Base-by-base conservation (phyloP, 106 monocot genomes). In the Vanilla planifolia region DNA sequence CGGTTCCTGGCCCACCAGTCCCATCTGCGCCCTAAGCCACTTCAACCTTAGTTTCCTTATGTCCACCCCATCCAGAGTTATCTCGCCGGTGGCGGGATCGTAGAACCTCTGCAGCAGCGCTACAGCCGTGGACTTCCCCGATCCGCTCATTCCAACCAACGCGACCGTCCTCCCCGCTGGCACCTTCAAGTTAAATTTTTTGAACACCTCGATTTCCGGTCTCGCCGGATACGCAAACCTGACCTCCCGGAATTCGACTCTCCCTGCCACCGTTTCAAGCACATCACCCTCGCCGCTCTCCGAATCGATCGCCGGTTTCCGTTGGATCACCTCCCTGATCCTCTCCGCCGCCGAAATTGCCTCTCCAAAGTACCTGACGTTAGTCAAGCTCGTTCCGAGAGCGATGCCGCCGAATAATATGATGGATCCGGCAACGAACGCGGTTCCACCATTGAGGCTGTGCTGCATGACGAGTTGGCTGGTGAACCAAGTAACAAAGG, bases 101-200 rank as follows among this genome's bases (percentile, higher is more conserved):
- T 86, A 86, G 63, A 86, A 86, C 46, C 91, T 71, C 64, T 86
- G 69, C 48, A 86, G 59, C 67, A 86, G 46, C 2, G 82, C 69
- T 19, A 86, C 67, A 61, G 66, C 71, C 9, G 86, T 91, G 3
- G 91, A 91, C 56, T 86, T 91, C 5, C 85, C 91, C 0, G 82
- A 85, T 33, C 91, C 82, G 32, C 85, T 91, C 2, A 73, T 64
- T 0, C 91, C 85, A 2, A 91, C 82, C 24, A 82, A 68, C 5
- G 82, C 82, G 36, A 77, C 61, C 32, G 68, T 82, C 67, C 24
- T 64, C 25, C 82, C 76, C 5, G 82, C 64, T 9, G 72, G 68
- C 1, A 82, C 73, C 28, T 20, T 59, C 4, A 82, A 33, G 63
- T 41, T 55, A 42, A 82, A 82, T 24, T 43, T 34, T 28, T 24